Evolutionary conservation across 2,329 filamentous ascomycete genomes (phyloP).

Genomic region (Macrophomina tecta): DNA sequence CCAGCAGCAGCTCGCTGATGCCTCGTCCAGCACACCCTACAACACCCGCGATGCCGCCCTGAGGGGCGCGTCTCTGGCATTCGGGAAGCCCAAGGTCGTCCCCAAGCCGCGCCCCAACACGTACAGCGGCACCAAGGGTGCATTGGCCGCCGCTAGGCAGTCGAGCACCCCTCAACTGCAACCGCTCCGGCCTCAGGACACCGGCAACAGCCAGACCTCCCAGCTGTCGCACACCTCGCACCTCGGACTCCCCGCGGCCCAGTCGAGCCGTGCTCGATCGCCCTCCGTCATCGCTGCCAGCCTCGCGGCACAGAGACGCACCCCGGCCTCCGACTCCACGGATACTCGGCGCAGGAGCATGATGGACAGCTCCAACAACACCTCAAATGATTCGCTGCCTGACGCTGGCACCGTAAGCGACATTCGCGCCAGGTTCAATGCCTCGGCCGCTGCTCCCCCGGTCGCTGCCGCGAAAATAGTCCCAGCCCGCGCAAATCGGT

Average conservation of each 20-base stretch:
- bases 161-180: constrained; percentile 24
- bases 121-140: constrained; percentile 50
- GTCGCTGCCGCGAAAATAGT: not conserved
- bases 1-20: constrained; percentile 42
- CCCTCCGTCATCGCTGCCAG: constrained; percentile 68
- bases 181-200: constrained; percentile 17
- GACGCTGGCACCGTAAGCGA: not conserved
- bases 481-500: not conserved
- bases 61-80: constrained; percentile 56
- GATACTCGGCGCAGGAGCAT: not conserved
- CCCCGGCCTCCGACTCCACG: constrained; percentile 45
- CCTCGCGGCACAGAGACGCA: constrained; percentile 66
- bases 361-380: constrained; percentile 1
- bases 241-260: constrained; percentile 39
- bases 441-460: not conserved
- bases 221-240: constrained; percentile 4
- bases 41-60: constrained; percentile 54
- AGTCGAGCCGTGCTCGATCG: constrained; percentile 51
- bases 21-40: constrained; percentile 43
- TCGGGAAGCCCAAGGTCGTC: constrained; percentile 51
- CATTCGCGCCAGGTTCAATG: constrained; percentile 3
- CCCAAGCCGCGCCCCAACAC: constrained; percentile 48
- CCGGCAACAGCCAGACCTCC: constrained; percentile 22
- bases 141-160: constrained; percentile 49
- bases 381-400: constrained; percentile 13